Evolutionary conservation across 768 basidiomycete genomes (phyloP).

Genomic region (Candolleomyces eurysporus): DNA sequence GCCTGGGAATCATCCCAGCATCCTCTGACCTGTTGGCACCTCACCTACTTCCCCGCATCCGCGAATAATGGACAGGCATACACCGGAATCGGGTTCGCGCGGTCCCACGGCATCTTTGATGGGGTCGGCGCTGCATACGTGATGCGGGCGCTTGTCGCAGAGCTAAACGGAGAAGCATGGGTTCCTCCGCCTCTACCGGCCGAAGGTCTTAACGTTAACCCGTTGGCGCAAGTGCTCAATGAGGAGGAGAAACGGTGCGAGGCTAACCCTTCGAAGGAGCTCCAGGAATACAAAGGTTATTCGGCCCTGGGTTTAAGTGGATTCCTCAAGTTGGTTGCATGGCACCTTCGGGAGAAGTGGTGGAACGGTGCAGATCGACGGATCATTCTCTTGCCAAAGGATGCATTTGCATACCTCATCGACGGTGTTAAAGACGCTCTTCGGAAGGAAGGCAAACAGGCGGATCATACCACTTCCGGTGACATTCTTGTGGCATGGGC

Average conservation of each 20-base stretch:
- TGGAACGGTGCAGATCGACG: slow-evolving; percentile 35
- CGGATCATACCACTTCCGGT: slow-evolving; percentile 28
- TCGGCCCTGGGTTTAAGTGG: slow-evolving; percentile 25
- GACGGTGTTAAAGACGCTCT: slow-evolving; percentile 27
- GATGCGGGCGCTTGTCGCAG: slow-evolving; percentile 36
- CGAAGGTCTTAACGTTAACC: slow-evolving; percentile 31
- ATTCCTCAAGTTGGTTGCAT: slow-evolving; percentile 28
- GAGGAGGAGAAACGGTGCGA: slow-evolving; percentile 7
- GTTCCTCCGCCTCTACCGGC: slow-evolving; percentile 29
- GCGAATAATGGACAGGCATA: slow-evolving; percentile 25
- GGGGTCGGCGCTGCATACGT: slow-evolving; percentile 37
- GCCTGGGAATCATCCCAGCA: slow-evolving; percentile 28
- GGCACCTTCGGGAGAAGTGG: slow-evolving; percentile 34
- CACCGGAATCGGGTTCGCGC: slow-evolving; percentile 40
- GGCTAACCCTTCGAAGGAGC: slow-evolving; percentile 2
- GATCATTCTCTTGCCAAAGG: slow-evolving; percentile 32
- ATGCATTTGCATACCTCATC: slow-evolving; percentile 25
- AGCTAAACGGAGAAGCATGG: slow-evolving; percentile 38
- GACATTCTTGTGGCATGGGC: slow-evolving; percentile 42
- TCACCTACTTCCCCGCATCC: slow-evolving; percentile 38
- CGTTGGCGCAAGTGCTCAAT: slow-evolving; percentile 29
- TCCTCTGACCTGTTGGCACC: slow-evolving; percentile 43
- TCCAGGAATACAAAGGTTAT: slow-evolving; percentile 12
- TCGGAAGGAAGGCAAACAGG: slow-evolving; percentile 12
- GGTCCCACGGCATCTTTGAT: slow-evolving; percentile 42